phyloP scores from a whole-genome alignment of 306 rosid species.

The Urtica urens region DNA sequence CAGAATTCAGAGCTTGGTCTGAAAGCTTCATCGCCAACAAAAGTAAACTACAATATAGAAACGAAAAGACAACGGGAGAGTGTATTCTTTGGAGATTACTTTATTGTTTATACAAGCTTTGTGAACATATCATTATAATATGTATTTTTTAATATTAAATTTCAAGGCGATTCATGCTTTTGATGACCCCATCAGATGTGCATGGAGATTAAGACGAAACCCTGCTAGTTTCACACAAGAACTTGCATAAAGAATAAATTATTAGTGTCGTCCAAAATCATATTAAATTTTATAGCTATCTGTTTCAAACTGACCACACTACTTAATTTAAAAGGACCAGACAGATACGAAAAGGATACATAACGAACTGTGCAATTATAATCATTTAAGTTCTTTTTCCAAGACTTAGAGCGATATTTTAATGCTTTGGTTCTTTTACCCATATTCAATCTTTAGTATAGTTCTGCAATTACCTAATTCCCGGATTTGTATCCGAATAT shows the following conservation, averaged over 20 bases:
- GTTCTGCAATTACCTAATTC: neutral
- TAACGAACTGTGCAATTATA: slow-evolving; percentile 8
- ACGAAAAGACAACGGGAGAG: neutral
- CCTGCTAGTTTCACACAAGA: neutral
- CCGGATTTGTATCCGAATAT: neutral
- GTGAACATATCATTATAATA: neutral
- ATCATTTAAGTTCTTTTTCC: slow-evolving; percentile 23
- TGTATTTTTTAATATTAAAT: neutral
- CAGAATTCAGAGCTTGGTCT: neutral
- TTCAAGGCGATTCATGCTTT: neutral
- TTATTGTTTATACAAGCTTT: neutral
- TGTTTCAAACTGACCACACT: neutral
- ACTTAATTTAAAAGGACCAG: slow-evolving; percentile 14
- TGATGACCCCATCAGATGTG: slow-evolving; percentile 1
- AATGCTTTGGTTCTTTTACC: neutral
- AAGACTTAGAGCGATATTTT: slow-evolving; percentile 22
- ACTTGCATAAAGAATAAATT: too few relatives aligned
- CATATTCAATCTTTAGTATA: neutral
- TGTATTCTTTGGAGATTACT: neutral
- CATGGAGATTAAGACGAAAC: neutral
- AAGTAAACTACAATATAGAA: neutral
- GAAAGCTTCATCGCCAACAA: neutral
- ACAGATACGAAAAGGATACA: slow-evolving; percentile 31
- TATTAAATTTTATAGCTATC: neutral
- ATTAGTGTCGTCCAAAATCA: neutral